Base-by-base conservation (phyloP, 345 rosid species). In the Pistacia integerrima region DNA sequence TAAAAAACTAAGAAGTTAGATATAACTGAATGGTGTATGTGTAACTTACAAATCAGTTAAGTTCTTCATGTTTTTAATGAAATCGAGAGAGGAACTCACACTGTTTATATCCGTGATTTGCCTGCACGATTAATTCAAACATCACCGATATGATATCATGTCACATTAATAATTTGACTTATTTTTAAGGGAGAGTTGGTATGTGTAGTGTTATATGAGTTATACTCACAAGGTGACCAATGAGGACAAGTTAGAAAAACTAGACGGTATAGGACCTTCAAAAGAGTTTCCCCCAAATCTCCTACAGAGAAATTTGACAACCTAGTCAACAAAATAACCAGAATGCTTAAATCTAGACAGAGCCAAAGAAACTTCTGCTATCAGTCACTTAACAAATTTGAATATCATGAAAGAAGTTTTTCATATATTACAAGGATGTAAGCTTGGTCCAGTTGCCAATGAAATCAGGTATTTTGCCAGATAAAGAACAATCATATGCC, bases 231-330 rank as follows among this genome's bases (percentile, higher is more conserved):
- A 62, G 36, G 73, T 64, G 0, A 0, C 25, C 80, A 88, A 17
- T 16, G 75, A 58, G 8, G 77, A 64, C 62, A 88, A 69, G 11
- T 80, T 77, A 13, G 88, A 78, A 56, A 86, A 81, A 52, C 70
- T 61, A 12, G 79, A 82, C 35, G 92, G 90, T 74, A 88, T 80
- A 0, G 87, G 80, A 67, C 88, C 90, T 76, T 79, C 77, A 6
- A 87, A 82, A 38, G 85, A 82, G 78, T 79, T 80, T 54, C 90
- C 82, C 74, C 85, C 78, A 80, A 92, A 82, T 81, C 87, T 84
- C 88, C 94, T 92, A 79, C 83, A 83, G 73, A 14, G 8, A 69
- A 75, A 80, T 13, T 28, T 56, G 3, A 6, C 4, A 10, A 10
- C 6, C 46, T 22, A 6, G 56, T 12, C 7, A 3, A 7, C 3